Evolutionary conservation across 805 yeast species (phyloP).

Genomic region (Metschnikowia santaceciliae): DNA sequence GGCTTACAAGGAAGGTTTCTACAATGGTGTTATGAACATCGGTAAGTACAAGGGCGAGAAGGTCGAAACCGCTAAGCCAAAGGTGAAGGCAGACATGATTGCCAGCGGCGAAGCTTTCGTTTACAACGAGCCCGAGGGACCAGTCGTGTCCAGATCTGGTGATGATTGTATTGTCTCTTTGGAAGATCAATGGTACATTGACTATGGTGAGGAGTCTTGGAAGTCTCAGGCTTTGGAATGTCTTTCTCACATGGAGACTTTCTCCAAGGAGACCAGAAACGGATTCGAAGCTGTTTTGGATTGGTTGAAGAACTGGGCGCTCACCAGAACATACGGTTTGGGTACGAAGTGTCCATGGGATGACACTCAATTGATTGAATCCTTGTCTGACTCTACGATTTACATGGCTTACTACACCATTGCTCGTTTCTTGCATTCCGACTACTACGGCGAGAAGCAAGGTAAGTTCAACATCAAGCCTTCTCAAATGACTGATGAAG

Average conservation of each 20-base stretch:
- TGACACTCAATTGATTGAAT: constrained; percentile 85
- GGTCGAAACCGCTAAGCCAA: constrained; percentile 88
- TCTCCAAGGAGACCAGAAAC: constrained; percentile 76
- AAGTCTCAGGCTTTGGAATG: constrained; percentile 76
- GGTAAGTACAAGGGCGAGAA: constrained; percentile 86
- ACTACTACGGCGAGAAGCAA: constrained; percentile 70
- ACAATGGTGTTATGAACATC: constrained; percentile 74
- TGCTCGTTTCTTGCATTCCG: constrained; percentile 79
- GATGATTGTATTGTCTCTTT: constrained; percentile 94
- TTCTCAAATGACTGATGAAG: constrained; percentile 87
- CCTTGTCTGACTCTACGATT: constrained; percentile 91
- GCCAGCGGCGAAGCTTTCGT: constrained; percentile 77
- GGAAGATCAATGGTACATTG: constrained; percentile 98
- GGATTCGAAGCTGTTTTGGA: constrained; percentile 92
- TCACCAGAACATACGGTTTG: constrained; percentile 92
- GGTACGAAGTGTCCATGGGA: constrained; percentile 98
- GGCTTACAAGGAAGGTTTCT: constrained; percentile 95
- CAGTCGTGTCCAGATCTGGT: constrained; percentile 90
- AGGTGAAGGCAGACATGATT: constrained; percentile 78
- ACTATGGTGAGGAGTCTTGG: constrained; percentile 95
- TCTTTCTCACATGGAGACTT: constrained; percentile 70
- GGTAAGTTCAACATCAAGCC: constrained; percentile 76
- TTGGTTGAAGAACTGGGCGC: constrained; percentile 98
- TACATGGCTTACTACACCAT: constrained; percentile 95
- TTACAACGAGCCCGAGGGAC: constrained; percentile 91